Percentiles rank a stretch among this genome's conserved stretches.
phyloP scores from a whole-genome alignment of 768 basidiomycete genomes.

The Pilatotrama ljubarskyi region DNA sequence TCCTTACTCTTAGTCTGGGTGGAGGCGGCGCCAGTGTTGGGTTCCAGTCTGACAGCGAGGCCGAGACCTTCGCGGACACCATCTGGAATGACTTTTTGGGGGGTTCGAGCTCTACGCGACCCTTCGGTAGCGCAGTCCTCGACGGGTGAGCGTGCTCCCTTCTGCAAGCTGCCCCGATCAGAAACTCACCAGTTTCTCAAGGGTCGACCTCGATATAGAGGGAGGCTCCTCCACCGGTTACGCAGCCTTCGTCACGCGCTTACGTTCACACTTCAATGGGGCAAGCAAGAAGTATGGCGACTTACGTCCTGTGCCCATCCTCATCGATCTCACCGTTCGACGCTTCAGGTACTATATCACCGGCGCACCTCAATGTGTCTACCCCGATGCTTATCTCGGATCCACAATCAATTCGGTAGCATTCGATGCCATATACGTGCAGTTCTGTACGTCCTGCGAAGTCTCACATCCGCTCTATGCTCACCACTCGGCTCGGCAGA shows the following conservation, averaged over 20 bases:
- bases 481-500: conserved; percentile 31
- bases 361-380: conserved; percentile 42
- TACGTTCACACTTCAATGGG: conserved; percentile 34
- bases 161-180: neutral
- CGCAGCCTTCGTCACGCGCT: conserved; percentile 38
- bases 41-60: conserved; percentile 41
- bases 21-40: conserved; percentile 43
- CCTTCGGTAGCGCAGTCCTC: conserved; percentile 47
- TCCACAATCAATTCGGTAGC: conserved; percentile 34
- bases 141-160: conserved; percentile 38
- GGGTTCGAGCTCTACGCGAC: conserved; percentile 43
- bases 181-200: conserved; percentile 12
- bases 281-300: conserved; percentile 36
- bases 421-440: conserved; percentile 45
- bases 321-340: neutral
- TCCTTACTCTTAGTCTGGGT: conserved; percentile 47
- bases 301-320: neutral
- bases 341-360: conserved; percentile 35
- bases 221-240: conserved; percentile 35
- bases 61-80: conserved; percentile 35
- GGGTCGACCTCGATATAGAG: conserved; percentile 43
- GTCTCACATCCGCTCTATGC: neutral
- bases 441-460: conserved; percentile 44
- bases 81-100: conserved; percentile 51
- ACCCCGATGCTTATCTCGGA: conserved; percentile 40